Base-by-base conservation (phyloP, 2,329 filamentous ascomycete genomes). In the Lasiodiplodia hormozganensis region DNA sequence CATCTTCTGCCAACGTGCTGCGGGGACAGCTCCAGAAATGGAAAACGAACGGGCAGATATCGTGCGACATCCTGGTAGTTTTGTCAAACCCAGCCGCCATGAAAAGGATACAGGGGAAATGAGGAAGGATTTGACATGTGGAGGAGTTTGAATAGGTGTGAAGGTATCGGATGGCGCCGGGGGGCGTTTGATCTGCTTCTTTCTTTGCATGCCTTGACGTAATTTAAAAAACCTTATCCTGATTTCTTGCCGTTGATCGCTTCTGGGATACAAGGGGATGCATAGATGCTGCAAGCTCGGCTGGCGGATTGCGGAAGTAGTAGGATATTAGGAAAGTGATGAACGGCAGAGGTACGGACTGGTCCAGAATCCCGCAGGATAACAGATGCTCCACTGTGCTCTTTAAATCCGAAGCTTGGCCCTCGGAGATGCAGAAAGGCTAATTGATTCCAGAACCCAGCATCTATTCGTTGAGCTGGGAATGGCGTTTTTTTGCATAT, bases 221-320 rank as follows among this genome's bases (percentile, higher is more conserved):
- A 47, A 47, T 47, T 21, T 21, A 2, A 47, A 21, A 47, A 47
- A 47, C 43, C 38, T 60, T 60, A 40, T 60, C 57, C 34, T 60
- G 57, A 60, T 60, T 47, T 60, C 57, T 10, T 47, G 38, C 38
- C 57, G 57, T 12, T 60, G 36, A 60, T 60, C 23, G 34, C 12
- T 14, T 23, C n/a, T n/a, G 11, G 18, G n/a, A 31, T 34, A 23
- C 12, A 38, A 40, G 21, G n/a, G 14, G 28, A 16, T 60, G 52
- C 52, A 31, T 31, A 34, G 8, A 56, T 31, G 28, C 52, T 25
- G 34, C 43, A 21, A 36, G 56, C 25, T 23, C 16, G 36, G 2
- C 4, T 43, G 56, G 36, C 36, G 14, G 6, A 38, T 16, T 60
- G 23, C n/a, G 38, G 38, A 23, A 14, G 52, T 21, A 16, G 21